These are phyloP conservation scores for Kwoniella botswanensis DNA, from an alignment of 768 basidiomycete genomes.

Conservation along the genomic window DNA sequence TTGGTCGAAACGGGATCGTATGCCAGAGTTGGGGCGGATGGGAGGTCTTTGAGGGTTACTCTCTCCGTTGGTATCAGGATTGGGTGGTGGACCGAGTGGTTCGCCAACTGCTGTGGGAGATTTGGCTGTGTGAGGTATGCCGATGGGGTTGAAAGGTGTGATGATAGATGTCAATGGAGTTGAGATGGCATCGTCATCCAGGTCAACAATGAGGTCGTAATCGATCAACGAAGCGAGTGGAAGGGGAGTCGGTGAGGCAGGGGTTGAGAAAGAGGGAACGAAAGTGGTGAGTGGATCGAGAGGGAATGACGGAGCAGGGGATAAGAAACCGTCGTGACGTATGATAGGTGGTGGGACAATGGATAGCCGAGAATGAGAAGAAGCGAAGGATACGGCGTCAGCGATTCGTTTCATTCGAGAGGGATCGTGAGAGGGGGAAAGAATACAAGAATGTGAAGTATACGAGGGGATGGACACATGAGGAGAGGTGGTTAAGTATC, in stretches of 20 bases:
- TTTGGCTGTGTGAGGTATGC: slow-evolving; percentile 2
- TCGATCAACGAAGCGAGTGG: slow-evolving; percentile 21
- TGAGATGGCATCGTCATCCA: slow-evolving; percentile 8
- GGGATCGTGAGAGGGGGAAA: not conserved
- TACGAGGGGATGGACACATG: not conserved
- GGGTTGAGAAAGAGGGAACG: slow-evolving; percentile 1
- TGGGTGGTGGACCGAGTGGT: slow-evolving; percentile 16
- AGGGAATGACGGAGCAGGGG: slow-evolving; percentile 24
- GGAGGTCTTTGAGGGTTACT: slow-evolving; percentile 44
- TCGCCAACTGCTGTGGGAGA: slow-evolving; percentile 19
- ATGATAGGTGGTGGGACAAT: slow-evolving; percentile 13
- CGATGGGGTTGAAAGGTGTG: not conserved
- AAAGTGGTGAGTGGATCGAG: slow-evolving; percentile 23
- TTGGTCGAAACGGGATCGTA: slow-evolving; percentile 60
- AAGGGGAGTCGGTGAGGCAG: slow-evolving; percentile 17
- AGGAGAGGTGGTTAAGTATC: not conserved
- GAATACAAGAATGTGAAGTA: not conserved
- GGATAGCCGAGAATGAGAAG: slow-evolving; percentile 6
- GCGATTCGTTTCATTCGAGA: slow-evolving; percentile 1
- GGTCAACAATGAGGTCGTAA: slow-evolving; percentile 5
- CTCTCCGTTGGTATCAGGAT: slow-evolving; percentile 7
- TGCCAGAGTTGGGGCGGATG: slow-evolving; percentile 47
- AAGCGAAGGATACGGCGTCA: slow-evolving; percentile 13
- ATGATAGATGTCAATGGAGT: slow-evolving; percentile 2
- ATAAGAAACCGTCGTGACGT: slow-evolving; percentile 21